Evolutionary conservation across 768 basidiomycete genomes (phyloP).

Genomic region (Macrolepiota fuliginosa): DNA sequence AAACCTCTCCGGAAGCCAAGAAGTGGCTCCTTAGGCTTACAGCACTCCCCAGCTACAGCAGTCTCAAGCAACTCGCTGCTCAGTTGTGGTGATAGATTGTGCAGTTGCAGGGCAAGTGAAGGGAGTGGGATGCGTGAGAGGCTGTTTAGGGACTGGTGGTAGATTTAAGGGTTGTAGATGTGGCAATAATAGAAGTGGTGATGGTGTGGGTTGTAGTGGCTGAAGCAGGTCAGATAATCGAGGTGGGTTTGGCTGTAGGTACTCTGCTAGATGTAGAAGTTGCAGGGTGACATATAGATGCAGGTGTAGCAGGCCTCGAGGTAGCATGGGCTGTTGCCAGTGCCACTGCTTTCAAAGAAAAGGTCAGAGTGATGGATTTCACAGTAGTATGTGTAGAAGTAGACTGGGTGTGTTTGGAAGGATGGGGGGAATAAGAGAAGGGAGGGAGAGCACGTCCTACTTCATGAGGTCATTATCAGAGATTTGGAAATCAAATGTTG

Average conservation of each 20-base stretch:
- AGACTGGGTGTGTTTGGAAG: background rate
- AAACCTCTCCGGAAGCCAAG: too few species aligned
- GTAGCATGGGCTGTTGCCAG: background rate
- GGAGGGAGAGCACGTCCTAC: conserved; percentile 29
- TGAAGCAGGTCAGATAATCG: background rate
- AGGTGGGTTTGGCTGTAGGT: background rate
- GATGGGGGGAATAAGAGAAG: conserved; percentile 20
- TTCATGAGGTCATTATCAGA: conserved; percentile 20
- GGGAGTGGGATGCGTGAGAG: background rate
- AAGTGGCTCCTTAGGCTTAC: too few species aligned
- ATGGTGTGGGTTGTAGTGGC: background rate
- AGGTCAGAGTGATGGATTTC: background rate
- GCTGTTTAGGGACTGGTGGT: background rate
- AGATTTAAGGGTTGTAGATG: background rate
- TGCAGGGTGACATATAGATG: background rate
- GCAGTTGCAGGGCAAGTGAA: background rate
- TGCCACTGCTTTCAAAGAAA: too few species aligned
- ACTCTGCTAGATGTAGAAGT: background rate
- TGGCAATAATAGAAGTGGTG: background rate
- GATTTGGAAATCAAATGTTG: conserved; percentile 27
- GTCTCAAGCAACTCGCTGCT: too few species aligned
- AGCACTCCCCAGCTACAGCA: too few species aligned
- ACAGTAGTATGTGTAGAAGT: background rate
- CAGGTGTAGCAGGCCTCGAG: background rate
- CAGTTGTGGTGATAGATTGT: background rate